Percentiles rank a stretch among this genome's conserved stretches.
phyloP scores from a whole-genome alignment of 306 rosid genomes.

The Prunus mongolica region DNA sequence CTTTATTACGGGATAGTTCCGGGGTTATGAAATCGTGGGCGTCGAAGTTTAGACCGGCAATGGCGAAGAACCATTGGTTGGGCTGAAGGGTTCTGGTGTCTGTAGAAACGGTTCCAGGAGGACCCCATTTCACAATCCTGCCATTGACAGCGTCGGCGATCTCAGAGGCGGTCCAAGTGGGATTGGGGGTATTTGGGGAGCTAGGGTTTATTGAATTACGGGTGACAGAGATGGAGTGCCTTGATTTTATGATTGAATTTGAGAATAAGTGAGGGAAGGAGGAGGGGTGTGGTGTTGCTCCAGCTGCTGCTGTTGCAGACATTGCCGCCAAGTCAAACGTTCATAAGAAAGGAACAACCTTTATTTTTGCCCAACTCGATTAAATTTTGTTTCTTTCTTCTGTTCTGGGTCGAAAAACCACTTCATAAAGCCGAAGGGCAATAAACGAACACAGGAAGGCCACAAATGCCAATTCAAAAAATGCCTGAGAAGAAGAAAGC shows the following conservation, averaged over 20 bases:
- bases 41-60: slow-evolving; percentile 26
- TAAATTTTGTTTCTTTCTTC: no score
- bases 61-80: slow-evolving; percentile 37
- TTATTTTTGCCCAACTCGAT: no score
- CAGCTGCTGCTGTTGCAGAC: not conserved
- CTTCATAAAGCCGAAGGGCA: no score
- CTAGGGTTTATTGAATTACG: not conserved
- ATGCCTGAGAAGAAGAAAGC: no score
- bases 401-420: no score
- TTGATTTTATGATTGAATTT: not conserved
- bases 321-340: not conserved
- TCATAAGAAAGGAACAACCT: no score
- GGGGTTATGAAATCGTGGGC: slow-evolving; percentile 29
- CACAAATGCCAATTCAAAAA: no score
- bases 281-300: not conserved
- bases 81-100: slow-evolving; percentile 29
- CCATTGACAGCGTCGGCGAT: slow-evolving; percentile 32
- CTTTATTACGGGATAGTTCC: slow-evolving; percentile 11
- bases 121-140: slow-evolving; percentile 26
- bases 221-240: not conserved
- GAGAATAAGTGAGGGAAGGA: not conserved
- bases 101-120: slow-evolving; percentile 31
- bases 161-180: slow-evolving; percentile 28
- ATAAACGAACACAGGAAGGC: no score
- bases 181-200: slow-evolving; percentile 6